Base-by-base conservation (phyloP, 2,329 filamentous ascomycete species). In the Hysterium pulicare region DNA sequence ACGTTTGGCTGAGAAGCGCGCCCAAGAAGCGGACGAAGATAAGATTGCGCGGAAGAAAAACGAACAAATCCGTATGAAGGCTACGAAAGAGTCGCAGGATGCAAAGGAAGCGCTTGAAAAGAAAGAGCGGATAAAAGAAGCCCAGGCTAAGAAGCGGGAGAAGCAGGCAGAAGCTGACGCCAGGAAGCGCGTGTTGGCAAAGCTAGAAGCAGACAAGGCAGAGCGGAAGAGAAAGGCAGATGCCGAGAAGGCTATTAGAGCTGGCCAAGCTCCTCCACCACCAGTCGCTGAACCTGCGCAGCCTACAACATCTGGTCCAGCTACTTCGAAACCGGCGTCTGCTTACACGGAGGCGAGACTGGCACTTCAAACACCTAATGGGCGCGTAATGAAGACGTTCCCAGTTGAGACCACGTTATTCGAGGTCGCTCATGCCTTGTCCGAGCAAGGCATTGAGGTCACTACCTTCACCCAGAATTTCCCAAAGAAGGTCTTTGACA, bases 191-290 rank as follows among this genome's bases (percentile, higher is more conserved):
- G 91, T 96, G 66, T 85, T 90, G 70, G 90, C 89, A 43, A 90
- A 90, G 76, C 95, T 98, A 51, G 90, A 93, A 55, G 90, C 87
- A 11, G 90, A 97, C 72, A 96, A 94, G 74, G 86, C 88, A 55
- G 90, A 91, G 58, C 83, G 93, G 41, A 83, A 87, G 50, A 78
- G 85, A 51, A 95, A 93, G 66, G 84, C 88, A 3, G 93, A 95
- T 59, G 76, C 82, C 44, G 87, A 89, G 55, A 95, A 91, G 71
- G 90, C 90, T 1, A 81, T 82, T 42, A 80, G 91, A n/a, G 87
- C 90, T 53, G 90, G 91, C n/a, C 75, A 80, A 41, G 71, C 73
- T 13, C 64, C 71, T 19, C n/a, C n/a, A n/a, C 74, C 78, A 13
- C 59, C 75, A 20, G 66, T 74, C 3, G 70, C 78, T 19, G 70